These are phyloP conservation scores for Ochetophila trinervis DNA, from an alignment of 306 rosid species.

Conservation along the genomic window DNA sequence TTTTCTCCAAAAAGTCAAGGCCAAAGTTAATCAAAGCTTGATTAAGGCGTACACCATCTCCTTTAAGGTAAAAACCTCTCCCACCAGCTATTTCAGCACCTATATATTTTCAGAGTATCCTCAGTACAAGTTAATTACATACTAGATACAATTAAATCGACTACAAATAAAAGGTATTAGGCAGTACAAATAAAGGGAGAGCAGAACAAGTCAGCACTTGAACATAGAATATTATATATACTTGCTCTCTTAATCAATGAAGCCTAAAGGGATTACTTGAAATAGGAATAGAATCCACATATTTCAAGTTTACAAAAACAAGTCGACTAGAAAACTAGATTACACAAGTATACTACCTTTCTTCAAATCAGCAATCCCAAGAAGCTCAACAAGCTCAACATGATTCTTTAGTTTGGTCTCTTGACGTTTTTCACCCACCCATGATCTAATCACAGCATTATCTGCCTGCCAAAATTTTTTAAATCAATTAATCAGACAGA, in stretches of 20 bases:
- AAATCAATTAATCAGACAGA: background rate
- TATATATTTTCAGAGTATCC: constrained; percentile 29
- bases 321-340: background rate
- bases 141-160: background rate
- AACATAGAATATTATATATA: background rate
- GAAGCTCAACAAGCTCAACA: constrained; percentile 80
- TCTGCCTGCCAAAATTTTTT: constrained; percentile 46
- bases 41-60: constrained; percentile 89
- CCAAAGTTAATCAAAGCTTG: constrained; percentile 92
- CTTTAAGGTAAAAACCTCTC: constrained; percentile 92
- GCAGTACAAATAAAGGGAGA: background rate
- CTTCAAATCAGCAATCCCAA: constrained; percentile 66
- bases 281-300: background rate
- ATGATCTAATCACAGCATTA: constrained; percentile 68
- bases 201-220: background rate
- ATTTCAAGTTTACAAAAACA: too few relatives aligned
- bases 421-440: constrained; percentile 78
- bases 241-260: too few relatives aligned
- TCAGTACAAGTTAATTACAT: constrained; percentile 9
- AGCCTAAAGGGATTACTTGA: too few relatives aligned
- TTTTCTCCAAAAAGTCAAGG: constrained; percentile 74
- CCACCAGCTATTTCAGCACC: constrained; percentile 94
- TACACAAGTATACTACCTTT: constrained; percentile 41
- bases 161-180: background rate
- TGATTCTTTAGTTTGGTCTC: constrained; percentile 89